Percentiles rank a stretch among this genome's conserved stretches.
phyloP scores from a whole-genome alignment of 257 asterid genomes.

The Echium plantagineum region DNA sequence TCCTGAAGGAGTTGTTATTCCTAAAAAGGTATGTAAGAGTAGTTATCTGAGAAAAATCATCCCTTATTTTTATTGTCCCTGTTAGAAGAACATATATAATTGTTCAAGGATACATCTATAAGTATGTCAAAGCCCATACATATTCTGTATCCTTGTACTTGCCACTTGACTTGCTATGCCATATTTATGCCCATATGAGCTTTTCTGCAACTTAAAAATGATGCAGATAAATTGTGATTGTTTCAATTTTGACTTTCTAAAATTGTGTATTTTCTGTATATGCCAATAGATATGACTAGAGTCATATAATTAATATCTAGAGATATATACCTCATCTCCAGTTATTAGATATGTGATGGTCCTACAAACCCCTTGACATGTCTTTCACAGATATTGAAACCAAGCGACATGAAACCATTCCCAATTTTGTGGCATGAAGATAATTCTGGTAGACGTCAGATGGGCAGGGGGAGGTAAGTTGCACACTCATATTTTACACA shows the following conservation, averaged over 20 bases:
- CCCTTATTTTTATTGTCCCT: neutral
- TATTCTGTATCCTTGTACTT: no score
- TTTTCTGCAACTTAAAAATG: no score
- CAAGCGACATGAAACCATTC: conserved; percentile 61
- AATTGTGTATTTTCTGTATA: no score
- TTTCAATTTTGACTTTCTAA: no score
- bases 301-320: no score
- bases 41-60: neutral
- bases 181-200: no score
- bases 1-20: conserved; percentile 60
- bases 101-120: neutral
- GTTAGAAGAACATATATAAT: neutral
- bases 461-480: conserved; percentile 55
- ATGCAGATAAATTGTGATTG: no score
- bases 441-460: conserved; percentile 51
- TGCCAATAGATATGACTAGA: no score
- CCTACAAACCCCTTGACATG: conserved; percentile 1
- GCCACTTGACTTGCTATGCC: no score
- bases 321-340: no score
- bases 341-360: no score
- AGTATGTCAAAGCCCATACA: no score
- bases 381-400: conserved; percentile 45
- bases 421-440: conserved; percentile 95
- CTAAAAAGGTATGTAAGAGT: conserved; percentile 46
- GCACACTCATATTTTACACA: conserved; percentile 4